phyloP scores from a whole-genome alignment of 2,329 filamentous ascomycete genomes.

The Coniochaeta sp. region DNA sequence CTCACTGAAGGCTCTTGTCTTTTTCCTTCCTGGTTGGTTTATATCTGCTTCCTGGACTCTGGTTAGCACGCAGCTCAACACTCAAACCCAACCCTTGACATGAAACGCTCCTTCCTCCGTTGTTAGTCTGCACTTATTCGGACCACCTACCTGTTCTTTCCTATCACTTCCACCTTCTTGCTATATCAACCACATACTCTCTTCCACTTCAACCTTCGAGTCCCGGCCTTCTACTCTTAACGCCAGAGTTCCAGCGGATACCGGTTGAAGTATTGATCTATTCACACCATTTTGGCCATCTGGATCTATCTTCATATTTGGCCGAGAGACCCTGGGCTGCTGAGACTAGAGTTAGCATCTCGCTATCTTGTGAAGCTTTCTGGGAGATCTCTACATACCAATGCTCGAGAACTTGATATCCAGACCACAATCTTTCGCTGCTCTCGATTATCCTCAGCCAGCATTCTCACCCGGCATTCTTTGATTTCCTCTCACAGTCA shows the following conservation, averaged over 20 bases:
- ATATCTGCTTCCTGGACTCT: not conserved
- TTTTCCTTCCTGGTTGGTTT: not conserved
- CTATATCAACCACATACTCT: not conserved
- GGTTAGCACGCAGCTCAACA: not conserved
- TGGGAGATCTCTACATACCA: not conserved
- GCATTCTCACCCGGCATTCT: not conserved
- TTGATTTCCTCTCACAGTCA: not conserved
- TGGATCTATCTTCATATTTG: not conserved
- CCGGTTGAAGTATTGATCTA: not conserved
- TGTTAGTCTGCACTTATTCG: not conserved
- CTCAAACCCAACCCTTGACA: not conserved
- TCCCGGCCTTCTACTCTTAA: not conserved
- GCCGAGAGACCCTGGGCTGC: not conserved
- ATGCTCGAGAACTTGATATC: not conserved
- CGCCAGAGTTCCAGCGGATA: not conserved
- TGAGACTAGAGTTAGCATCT: not conserved
- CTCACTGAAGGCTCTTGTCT: not conserved
- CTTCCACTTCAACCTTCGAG: not conserved
- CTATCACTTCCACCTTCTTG: not conserved
- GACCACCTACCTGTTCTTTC: not conserved
- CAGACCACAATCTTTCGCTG: not conserved
- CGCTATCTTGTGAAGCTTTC: not conserved
- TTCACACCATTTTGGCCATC: not conserved
- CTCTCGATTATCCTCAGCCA: not conserved
- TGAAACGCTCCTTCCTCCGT: not conserved